These are phyloP conservation scores for Pleurotus eryngii DNA, from an alignment of 768 basidiomycete genomes.

Conservation along the genomic window DNA sequence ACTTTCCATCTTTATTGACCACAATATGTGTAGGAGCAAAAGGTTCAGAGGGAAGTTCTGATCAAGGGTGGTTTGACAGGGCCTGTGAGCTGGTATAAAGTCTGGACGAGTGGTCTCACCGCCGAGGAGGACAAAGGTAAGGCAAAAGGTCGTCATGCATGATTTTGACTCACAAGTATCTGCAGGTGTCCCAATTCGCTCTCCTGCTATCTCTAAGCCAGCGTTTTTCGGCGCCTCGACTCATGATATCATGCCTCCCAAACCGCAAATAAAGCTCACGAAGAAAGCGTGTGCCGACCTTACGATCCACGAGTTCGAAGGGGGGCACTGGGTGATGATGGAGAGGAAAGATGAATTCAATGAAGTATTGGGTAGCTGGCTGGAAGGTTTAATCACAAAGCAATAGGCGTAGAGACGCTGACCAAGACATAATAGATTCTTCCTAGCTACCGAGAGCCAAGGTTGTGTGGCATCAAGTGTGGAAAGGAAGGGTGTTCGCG, in stretches of 20 bases:
- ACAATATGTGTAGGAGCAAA: slow-evolving; percentile 20
- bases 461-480: no score
- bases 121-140: slow-evolving; percentile 31
- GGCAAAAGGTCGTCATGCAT: not conserved
- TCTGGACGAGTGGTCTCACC: slow-evolving; percentile 10
- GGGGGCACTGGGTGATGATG: slow-evolving; percentile 38
- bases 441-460: no score
- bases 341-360: slow-evolving; percentile 30
- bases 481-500: no score
- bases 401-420: no score
- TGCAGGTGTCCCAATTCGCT: slow-evolving; percentile 22
- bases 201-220: slow-evolving; percentile 26
- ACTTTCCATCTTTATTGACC: not conserved
- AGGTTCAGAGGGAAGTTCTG: slow-evolving; percentile 14
- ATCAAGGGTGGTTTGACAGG: slow-evolving; percentile 24
- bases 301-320: slow-evolving; percentile 33
- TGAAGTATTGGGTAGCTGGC: slow-evolving; percentile 18
- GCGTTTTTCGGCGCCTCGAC: slow-evolving; percentile 31
- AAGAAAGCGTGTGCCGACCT: slow-evolving; percentile 20
- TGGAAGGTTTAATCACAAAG: no score
- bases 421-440: no score
- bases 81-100: slow-evolving; percentile 31
- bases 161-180: not conserved
- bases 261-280: slow-evolving; percentile 8
- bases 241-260: slow-evolving; percentile 28